A percentile compares a stretch with the other conserved stretches of the same genome.
Conservation (phyloP, 768 basidiomycete species). For the Cyclocybe aegerita region DNA sequence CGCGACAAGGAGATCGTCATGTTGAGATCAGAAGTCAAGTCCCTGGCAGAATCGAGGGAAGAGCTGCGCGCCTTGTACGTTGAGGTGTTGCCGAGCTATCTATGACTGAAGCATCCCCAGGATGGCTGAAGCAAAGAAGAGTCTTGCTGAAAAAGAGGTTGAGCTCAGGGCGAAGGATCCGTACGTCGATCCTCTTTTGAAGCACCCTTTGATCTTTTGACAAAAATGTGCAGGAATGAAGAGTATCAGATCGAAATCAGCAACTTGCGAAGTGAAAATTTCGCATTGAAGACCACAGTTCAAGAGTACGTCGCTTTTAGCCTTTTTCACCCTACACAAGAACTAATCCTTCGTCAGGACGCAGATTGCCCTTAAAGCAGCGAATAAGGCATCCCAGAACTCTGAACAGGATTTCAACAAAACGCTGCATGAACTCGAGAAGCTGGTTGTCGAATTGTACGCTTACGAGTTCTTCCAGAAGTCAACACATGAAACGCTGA, state of each 20-base stretch:
- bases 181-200: constrained; percentile 4
- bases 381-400: not conserved
- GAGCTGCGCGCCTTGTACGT: constrained; percentile 25
- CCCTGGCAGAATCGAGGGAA: constrained; percentile 24
- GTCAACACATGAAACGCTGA: not conserved
- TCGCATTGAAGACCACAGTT: constrained; percentile 2
- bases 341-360: not conserved
- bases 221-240: not conserved
- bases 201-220: not conserved
- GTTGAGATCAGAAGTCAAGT: constrained; percentile 19
- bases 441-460: constrained; percentile 8
- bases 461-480: not conserved
- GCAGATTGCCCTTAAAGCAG: not conserved
- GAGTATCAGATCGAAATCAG: not conserved
- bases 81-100: not conserved
- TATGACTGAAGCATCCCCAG: constrained; percentile 8
- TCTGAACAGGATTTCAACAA: not conserved
- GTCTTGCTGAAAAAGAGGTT: constrained; percentile 16
- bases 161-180: constrained; percentile 16
- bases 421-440: constrained; percentile 6
- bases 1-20: constrained; percentile 24
- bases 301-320: constrained; percentile 3
- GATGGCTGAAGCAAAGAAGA: constrained; percentile 22
- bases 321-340: not conserved
- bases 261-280: constrained; percentile 3